phyloP scores from a whole-genome alignment of 2,329 filamentous ascomycete species.

The Fusarium dlaminii region DNA sequence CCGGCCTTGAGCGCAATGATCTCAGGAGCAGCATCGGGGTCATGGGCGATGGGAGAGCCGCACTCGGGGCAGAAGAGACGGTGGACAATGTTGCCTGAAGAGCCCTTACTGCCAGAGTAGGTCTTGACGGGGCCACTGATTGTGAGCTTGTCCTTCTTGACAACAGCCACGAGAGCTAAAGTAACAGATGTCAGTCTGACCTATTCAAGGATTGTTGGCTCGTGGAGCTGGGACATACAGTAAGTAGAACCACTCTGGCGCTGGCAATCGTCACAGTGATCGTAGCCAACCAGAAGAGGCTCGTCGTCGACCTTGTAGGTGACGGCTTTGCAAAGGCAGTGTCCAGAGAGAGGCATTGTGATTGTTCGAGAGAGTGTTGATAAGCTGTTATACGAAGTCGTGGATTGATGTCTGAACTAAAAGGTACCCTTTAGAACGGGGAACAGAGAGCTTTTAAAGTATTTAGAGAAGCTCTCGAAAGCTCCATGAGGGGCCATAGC shows the following conservation, averaged over 20 bases:
- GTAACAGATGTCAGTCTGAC: slow-evolving; percentile 4
- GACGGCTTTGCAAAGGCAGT: slow-evolving; percentile 77
- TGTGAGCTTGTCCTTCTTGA: slow-evolving; percentile 72
- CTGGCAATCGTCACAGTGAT: slow-evolving; percentile 79
- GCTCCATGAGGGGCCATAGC: slow-evolving; percentile 39
- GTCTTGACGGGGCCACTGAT: slow-evolving; percentile 72
- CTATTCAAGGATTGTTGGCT: not conserved
- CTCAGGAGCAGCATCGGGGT: slow-evolving; percentile 74
- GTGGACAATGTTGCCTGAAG: slow-evolving; percentile 70
- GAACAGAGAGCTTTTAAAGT: slow-evolving; percentile 8
- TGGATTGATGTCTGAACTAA: not conserved
- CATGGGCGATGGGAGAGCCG: slow-evolving; percentile 75
- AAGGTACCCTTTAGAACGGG: not conserved
- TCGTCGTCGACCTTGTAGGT: slow-evolving; percentile 70
- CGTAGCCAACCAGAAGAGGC: slow-evolving; percentile 68
- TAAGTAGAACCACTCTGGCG: slow-evolving; percentile 75
- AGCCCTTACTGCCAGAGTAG: slow-evolving; percentile 64
- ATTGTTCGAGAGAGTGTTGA: not conserved
- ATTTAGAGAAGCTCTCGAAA: slow-evolving; percentile 34
- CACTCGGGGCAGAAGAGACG: slow-evolving; percentile 76
- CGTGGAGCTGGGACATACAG: slow-evolving; percentile 56
- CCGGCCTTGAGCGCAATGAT: slow-evolving; percentile 77
- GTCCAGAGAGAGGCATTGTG: slow-evolving; percentile 72
- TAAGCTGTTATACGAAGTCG: slow-evolving; percentile 10
- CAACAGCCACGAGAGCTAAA: slow-evolving; percentile 70